Percentiles rank a stretch among this genome's conserved stretches.
phyloP scores from a whole-genome alignment of 2,329 filamentous ascomycete genomes.

The Monosporascus ibericus region DNA sequence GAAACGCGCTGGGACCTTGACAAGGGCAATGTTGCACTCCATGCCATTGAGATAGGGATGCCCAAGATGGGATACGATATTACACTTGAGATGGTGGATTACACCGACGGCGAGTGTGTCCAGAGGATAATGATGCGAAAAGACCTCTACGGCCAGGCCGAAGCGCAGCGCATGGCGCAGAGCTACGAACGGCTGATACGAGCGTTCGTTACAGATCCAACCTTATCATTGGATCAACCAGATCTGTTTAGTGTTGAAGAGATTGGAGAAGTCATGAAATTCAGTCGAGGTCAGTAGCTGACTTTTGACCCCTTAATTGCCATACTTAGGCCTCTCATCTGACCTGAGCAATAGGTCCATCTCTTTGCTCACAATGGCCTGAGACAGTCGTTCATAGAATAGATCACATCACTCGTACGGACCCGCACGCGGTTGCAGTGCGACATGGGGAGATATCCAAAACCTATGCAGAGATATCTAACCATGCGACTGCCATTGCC shows the following conservation, averaged over 20 bases:
- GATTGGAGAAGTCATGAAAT: no score
- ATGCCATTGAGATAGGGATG: not conserved
- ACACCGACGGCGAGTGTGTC: not conserved
- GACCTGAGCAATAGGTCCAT: no score
- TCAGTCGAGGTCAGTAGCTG: no score
- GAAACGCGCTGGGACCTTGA: not conserved
- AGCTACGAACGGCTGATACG: conserved; percentile 1
- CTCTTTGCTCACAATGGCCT: no score
- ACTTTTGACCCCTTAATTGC: no score
- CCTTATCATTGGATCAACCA: not conserved
- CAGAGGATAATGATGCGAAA: not conserved
- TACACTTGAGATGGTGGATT: conserved; percentile 1
- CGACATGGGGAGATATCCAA: not conserved
- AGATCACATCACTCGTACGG: not conserved
- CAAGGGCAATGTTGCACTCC: no score
- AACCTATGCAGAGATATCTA: not conserved
- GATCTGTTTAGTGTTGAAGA: no score
- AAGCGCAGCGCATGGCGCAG: not conserved
- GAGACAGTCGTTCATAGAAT: conserved; percentile 2
- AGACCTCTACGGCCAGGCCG: not conserved
- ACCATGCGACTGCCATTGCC: not conserved
- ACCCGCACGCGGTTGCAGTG: not conserved
- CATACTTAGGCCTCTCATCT: no score
- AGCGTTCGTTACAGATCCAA: not conserved
- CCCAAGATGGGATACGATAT: conserved; percentile 2